Evolutionary conservation across 495 filamentous ascomycete species (phyloP), one percentile per base, ranked within the genome.

Genomic region (Tetracladium setigerum): DNA sequence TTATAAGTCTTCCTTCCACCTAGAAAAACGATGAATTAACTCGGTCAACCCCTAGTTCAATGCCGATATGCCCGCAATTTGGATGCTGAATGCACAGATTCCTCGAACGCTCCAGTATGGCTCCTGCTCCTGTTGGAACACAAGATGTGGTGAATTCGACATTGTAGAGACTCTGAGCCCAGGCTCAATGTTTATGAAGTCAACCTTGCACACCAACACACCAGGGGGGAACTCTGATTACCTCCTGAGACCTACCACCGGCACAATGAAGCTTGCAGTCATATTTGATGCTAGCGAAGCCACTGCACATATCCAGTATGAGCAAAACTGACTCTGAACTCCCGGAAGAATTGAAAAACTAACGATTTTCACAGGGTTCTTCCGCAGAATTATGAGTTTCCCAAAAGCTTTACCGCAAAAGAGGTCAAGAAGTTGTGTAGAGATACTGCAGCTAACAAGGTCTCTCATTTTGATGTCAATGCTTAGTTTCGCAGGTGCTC

Each of bases 81-180:
- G 85, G 85, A 61, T 81, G 22, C 69, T 87, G 22, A 88, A 88
- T 65, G 78, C 80, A 6, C 68, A 74, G 35, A 84, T 89, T 47
- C 76, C 82, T 2, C 71, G 73, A 31, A 84, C 78, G 2, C 62
- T 71, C 0, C 83, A 88, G 54, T 88, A 87, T 61, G 61, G 62
- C 38, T 50, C 63, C 0, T 89, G 85, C 67, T 79, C 71, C 38
- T 87, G 85, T 66, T 87, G 82, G 82, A 59, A 62, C 2, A 64
- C 71, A 16, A 80, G 78, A 13, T 88, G 85, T 57, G 84, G 83
- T 49, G 83, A 88, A 66, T 73, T 83, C 38, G 84, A 88, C 58
- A 62, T 86, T 11, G 78, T 83, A 48, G 85, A 88, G 63, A 68
- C 83, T 27, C 73, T 87, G 8, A 55, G 63, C 31, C 32, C 59